Conservation (phyloP, 768 basidiomycete species). For the Gautieria morchelliformis region DNA sequence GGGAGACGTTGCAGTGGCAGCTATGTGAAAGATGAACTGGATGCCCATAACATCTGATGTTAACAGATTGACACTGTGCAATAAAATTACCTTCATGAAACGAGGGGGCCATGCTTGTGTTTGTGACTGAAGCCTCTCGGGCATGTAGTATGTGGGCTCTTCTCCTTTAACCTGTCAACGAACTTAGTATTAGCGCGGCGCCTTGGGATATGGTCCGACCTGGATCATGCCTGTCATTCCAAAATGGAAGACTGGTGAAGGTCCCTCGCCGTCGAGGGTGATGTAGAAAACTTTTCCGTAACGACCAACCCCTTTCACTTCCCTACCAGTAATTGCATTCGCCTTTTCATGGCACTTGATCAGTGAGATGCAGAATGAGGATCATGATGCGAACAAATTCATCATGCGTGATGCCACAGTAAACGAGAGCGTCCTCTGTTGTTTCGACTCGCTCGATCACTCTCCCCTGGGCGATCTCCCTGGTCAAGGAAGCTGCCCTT, state of each 20-base stretch:
- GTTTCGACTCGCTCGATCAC: conserved; percentile 48
- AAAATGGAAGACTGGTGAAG: conserved; percentile 64
- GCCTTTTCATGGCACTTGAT: conserved; percentile 29
- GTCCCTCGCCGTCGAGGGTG: conserved; percentile 49
- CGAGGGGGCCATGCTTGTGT: conserved; percentile 54
- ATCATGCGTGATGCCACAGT: conserved; percentile 40
- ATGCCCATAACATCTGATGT: background rate
- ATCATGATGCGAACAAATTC: conserved; percentile 47
- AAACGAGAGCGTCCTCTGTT: conserved; percentile 53
- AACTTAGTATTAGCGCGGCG: background rate
- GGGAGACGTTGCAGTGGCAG: conserved; percentile 21
- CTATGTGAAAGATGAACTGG: conserved; percentile 59
- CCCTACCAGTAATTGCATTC: conserved; percentile 41
- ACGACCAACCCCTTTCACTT: conserved; percentile 36
- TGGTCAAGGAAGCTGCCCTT: conserved; percentile 48
- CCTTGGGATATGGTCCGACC: conserved; percentile 23
- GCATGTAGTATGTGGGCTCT: conserved; percentile 39
- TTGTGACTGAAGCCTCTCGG: conserved; percentile 26
- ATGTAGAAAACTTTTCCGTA: conserved; percentile 67
- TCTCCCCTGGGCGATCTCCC: conserved; percentile 41
- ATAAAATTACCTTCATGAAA: conserved; percentile 45
- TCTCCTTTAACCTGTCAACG: conserved; percentile 39
- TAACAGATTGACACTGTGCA: background rate
- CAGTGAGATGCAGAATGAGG: conserved; percentile 2
- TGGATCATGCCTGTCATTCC: conserved; percentile 85